Conservation (phyloP, 2,329 filamentous ascomycete genomes). For the Scedosporium apiospermum region DNA sequence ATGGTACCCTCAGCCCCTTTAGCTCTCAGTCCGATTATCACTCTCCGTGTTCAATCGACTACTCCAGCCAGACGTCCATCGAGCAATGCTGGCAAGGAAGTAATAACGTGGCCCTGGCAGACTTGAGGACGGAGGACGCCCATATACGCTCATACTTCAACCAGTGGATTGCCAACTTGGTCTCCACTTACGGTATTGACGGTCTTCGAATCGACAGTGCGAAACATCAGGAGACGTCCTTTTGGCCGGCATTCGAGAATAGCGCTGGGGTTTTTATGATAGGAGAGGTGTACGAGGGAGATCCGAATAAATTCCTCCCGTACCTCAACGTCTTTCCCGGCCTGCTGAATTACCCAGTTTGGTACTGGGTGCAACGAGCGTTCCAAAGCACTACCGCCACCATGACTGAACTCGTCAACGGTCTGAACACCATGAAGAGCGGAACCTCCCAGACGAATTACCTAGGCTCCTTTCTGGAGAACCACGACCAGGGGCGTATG, state of each 20-base stretch:
- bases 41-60: slow-evolving; percentile 41
- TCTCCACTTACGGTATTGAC: slow-evolving; percentile 59
- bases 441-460: slow-evolving; percentile 33
- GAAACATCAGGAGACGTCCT: slow-evolving; percentile 53
- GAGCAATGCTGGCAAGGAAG: slow-evolving; percentile 42
- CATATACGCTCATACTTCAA: slow-evolving; percentile 59
- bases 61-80: slow-evolving; percentile 30
- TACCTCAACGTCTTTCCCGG: slow-evolving; percentile 43
- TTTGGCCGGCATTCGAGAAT: slow-evolving; percentile 37
- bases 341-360: slow-evolving; percentile 34
- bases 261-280: slow-evolving; percentile 54
- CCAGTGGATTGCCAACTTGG: slow-evolving; percentile 55
- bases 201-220: slow-evolving; percentile 62
- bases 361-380: slow-evolving; percentile 11
- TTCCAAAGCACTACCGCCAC: slow-evolving; percentile 9
- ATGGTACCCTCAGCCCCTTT: slow-evolving; percentile 44
- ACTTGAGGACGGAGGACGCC: slow-evolving; percentile 68
- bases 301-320: slow-evolving; percentile 40
- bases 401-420: slow-evolving; percentile 44
- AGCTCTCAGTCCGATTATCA: slow-evolving; percentile 45
- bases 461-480: slow-evolving; percentile 49
- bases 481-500: slow-evolving; percentile 52
- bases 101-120: slow-evolving; percentile 38
- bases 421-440: slow-evolving; percentile 49
- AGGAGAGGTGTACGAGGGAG: slow-evolving; percentile 51